Percentiles rank a stretch among this genome's conserved stretches.
phyloP scores from a whole-genome alignment of 768 basidiomycete species.

The Inosperma sp. region DNA sequence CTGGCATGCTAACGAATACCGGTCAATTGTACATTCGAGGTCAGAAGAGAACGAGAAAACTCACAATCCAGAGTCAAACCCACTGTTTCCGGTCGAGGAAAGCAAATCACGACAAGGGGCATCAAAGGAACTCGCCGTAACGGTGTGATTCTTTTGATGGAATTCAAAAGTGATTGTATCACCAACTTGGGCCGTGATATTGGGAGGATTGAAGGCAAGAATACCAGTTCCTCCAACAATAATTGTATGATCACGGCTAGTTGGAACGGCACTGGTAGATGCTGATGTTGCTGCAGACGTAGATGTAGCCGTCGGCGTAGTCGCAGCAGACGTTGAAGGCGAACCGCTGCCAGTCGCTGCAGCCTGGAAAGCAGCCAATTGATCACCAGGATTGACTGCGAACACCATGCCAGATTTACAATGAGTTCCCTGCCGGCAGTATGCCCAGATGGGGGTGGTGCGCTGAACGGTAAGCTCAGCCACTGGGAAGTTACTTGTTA shows the following conservation, averaged over 20 bases:
- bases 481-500: conserved; percentile 40
- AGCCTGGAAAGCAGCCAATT: conserved; percentile 51
- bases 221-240: conserved; percentile 39
- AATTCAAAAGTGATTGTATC: conserved; percentile 50
- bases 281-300: conserved; percentile 19
- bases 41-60: conserved; percentile 10
- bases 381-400: conserved; percentile 55
- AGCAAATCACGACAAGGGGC: conserved; percentile 42
- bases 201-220: conserved; percentile 39
- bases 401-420: conserved; percentile 62
- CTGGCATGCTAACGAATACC: conserved; percentile 38
- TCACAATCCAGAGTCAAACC: conserved; percentile 48
- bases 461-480: conserved; percentile 37
- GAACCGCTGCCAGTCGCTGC: conserved; percentile 42
- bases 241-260: conserved; percentile 33
- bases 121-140: conserved; percentile 38
- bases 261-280: conserved; percentile 2
- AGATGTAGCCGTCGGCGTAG: conserved; percentile 27
- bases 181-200: conserved; percentile 42
- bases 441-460: conserved; percentile 46
- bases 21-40: conserved; percentile 1
- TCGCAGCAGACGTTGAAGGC: conserved; percentile 22
- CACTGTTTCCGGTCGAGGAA: conserved; percentile 36
- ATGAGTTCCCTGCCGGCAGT: conserved; percentile 52
- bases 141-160: conserved; percentile 47